Base-by-base conservation (phyloP, 257 asterid species). In the Gynochthodes officinalis region DNA sequence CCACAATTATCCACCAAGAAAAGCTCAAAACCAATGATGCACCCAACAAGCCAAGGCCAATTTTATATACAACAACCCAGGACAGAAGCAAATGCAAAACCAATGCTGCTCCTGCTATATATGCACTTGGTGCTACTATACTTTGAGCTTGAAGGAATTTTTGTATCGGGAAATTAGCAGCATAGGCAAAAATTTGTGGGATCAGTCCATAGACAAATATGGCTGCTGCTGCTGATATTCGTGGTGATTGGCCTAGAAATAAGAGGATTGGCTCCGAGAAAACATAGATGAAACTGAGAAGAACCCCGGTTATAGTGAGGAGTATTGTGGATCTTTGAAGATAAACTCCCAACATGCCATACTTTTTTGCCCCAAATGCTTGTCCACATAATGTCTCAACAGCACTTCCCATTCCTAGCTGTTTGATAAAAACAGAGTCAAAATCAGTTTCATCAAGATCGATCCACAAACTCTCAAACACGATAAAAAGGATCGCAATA, bases 371-470 rank as follows among this genome's bases (percentile, higher is more conserved):
- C 16, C 71, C 71, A 12, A 66, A 66, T 44, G 71, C 71, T 44
- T 66, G 71, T 32, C 71, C 71, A 25, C 57, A 66, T 28, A 66
- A 18, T 0, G 71, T 66, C n/a, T 42, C 71, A 23, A 66, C 57
- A 16, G 55, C 71, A 48, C 71, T 66, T 66, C 71, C 71, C 71
- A 66, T 66, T 0, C 71, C 71, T 18, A 42, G 55, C 71, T 66
- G 71, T 43, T 23, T 1, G 9, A 44, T 39, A 4, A 40, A 42
- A 40, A n/a, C n/a, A n/a, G n/a, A 15, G 19, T 7, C 35, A 6
- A 40, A 40, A 21, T 65, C 70, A 65, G 30, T 39, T 35, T 35
- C 3, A 7, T 39, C n/a, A n/a, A n/a, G n/a, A n/a, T n/a, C n/a
- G n/a, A n/a, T n/a, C n/a, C n/a, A n/a, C n/a, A n/a, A n/a, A n/a